Evolutionary conservation across 164 flowering plant species (phyloP).

Genomic region (Amborella trichopoda): DNA sequence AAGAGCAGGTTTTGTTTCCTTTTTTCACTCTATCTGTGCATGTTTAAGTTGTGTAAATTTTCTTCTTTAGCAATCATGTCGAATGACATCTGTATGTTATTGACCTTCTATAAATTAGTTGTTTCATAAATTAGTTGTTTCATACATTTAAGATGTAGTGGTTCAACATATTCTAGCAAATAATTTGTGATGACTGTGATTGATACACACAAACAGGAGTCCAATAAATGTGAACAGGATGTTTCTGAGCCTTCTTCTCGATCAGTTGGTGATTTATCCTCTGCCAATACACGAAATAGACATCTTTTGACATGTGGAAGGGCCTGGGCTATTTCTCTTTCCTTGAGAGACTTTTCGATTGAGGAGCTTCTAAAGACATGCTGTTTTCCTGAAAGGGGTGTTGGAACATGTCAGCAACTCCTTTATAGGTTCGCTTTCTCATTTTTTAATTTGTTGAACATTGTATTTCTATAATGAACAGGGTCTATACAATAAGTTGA

Average conservation of each 20-base stretch:
- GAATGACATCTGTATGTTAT: too few species aligned
- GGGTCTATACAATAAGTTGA: background rate
- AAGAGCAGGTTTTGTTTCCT: too few species aligned
- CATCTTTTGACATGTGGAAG: conserved; percentile 55
- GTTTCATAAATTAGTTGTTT: too few species aligned
- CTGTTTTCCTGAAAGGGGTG: conserved; percentile 26
- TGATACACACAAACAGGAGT: too few species aligned
- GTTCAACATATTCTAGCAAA: too few species aligned
- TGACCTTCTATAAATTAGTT: too few species aligned
- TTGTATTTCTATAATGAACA: background rate
- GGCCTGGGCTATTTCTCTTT: conserved; percentile 80
- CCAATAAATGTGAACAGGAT: conserved; percentile 34
- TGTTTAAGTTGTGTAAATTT: too few species aligned
- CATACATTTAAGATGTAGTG: too few species aligned
- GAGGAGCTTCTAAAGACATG: conserved; percentile 42
- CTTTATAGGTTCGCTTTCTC: conserved; percentile 56
- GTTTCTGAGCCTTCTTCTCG: conserved; percentile 25
- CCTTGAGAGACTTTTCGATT: conserved; percentile 30
- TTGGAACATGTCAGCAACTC: conserved; percentile 31
- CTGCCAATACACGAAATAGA: conserved; percentile 11
- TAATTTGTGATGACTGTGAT: too few species aligned
- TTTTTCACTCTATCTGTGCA: too few species aligned
- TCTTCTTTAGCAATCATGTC: too few species aligned
- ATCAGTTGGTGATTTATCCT: conserved; percentile 15
- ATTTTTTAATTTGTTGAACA: background rate